Evolutionary conservation across 495 filamentous ascomycete species (phyloP).

Genomic region (Penicillium robsamsonii): DNA sequence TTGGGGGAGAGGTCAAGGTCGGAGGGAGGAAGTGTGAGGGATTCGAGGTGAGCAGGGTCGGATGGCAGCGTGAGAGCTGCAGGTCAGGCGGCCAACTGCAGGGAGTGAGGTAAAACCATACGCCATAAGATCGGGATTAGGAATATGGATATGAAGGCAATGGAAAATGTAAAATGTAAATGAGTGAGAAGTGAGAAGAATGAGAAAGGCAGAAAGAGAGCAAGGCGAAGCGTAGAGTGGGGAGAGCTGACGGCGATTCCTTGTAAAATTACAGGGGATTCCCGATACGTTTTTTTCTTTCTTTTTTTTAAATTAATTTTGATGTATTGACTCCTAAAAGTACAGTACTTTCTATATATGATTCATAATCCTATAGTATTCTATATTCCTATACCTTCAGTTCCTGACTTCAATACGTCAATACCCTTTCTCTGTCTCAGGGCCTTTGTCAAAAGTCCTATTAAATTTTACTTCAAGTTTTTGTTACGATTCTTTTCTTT

Average conservation of each 20-base stretch:
- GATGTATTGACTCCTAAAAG: not conserved
- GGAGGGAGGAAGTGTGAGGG: conserved; percentile 6
- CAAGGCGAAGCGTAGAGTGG: conserved; percentile 16
- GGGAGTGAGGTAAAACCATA: conserved; percentile 35
- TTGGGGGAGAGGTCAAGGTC: conserved; percentile 15
- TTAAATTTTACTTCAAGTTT: too few species aligned
- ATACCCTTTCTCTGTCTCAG: not conserved
- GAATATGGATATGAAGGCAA: not conserved
- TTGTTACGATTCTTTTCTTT: too few species aligned
- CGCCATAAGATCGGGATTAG: conserved; percentile 38
- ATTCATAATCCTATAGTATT: not conserved
- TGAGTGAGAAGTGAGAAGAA: conserved; percentile 2
- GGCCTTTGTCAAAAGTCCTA: not conserved
- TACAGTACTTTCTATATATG: not conserved
- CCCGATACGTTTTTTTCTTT: not conserved
- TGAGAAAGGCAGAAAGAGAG: not conserved
- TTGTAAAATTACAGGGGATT: conserved; percentile 17
- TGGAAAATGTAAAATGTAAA: conserved; percentile 6
- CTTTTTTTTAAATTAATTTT: conserved; percentile 1
- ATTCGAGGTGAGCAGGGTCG: conserved; percentile 33
- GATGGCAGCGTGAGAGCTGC: conserved; percentile 46
- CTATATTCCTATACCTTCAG: not conserved
- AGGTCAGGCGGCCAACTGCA: conserved; percentile 48
- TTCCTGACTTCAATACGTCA: not conserved
- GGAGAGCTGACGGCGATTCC: conserved; percentile 15